phyloP scores from a whole-genome alignment of 2,329 filamentous ascomycete species.

The Hypoxylon sp. region DNA sequence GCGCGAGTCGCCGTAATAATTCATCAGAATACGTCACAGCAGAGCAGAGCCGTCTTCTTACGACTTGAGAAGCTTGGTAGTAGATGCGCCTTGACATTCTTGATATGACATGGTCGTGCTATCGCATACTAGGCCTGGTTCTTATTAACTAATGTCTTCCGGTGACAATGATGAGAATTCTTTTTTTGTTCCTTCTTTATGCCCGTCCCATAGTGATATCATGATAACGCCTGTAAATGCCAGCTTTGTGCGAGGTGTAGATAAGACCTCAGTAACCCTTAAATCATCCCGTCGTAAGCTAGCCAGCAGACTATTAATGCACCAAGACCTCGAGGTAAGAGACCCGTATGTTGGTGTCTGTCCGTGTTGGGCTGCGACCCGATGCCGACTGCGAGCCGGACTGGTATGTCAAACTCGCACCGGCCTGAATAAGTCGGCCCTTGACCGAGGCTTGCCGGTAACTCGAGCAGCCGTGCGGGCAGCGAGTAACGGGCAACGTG shows the following conservation, averaged over 20 bases:
- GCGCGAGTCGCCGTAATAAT: no score
- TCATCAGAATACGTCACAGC: no score
- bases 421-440: conserved; percentile 6
- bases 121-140: conserved; percentile 23
- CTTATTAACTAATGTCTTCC: conserved; percentile 21
- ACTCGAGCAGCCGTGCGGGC: conserved; percentile 4
- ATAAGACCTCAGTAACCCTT: conserved; percentile 29
- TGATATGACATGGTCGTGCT: conserved; percentile 13
- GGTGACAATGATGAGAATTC: conserved; percentile 14
- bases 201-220: conserved; percentile 32
- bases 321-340: conserved; percentile 32
- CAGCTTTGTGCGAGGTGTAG: conserved; percentile 33
- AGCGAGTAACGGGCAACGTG: conserved; percentile 9
- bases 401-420: conserved; percentile 19
- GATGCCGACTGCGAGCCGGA: conserved; percentile 17
- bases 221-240: conserved; percentile 36
- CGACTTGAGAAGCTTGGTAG: background rate
- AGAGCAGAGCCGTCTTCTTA: no score
- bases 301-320: conserved; percentile 30
- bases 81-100: conserved; percentile 29
- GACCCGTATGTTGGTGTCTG: no score
- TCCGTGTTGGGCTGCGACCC: no score
- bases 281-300: conserved; percentile 35
- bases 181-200: conserved; percentile 25
- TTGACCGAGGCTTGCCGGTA: background rate